These are phyloP conservation scores for Sanghuangporus baumii DNA, from an alignment of 1,284 basidiomycete species.

Conservation along the genomic window DNA sequence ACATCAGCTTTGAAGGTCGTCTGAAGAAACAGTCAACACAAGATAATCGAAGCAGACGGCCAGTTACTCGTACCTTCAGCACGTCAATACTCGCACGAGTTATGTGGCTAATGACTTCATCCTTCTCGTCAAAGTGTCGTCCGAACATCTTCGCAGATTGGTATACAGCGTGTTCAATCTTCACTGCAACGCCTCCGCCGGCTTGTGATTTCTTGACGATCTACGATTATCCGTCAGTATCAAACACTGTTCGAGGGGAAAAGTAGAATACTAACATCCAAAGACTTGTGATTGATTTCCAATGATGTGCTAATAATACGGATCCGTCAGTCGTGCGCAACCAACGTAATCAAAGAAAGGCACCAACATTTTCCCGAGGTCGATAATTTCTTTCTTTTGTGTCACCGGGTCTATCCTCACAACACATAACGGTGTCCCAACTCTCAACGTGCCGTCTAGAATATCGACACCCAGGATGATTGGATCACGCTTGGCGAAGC, in stretches of 20 bases:
- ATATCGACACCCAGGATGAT: constrained; percentile 98
- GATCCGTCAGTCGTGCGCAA: neutral
- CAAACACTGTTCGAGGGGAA: constrained; percentile 15
- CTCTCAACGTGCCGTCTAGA: constrained; percentile 86
- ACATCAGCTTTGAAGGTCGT: constrained; percentile 88
- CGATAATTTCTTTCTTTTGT: constrained; percentile 87
- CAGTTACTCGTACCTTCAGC: constrained; percentile 59
- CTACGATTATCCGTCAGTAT: constrained; percentile 38
- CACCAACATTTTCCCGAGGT: constrained; percentile 90
- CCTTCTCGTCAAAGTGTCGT: constrained; percentile 93
- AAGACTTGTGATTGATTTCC: constrained; percentile 89
- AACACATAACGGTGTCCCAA: constrained; percentile 95
- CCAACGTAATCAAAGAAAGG: neutral
- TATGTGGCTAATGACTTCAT: constrained; percentile 89
- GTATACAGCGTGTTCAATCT: constrained; percentile 97
- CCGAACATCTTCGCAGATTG: constrained; percentile 95
- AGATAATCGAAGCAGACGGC: neutral
- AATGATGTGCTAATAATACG: constrained; percentile 69
- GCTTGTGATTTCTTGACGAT: constrained; percentile 91
- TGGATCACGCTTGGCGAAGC: constrained; percentile 95
- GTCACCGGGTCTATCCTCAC: constrained; percentile 85
- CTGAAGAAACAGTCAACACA: constrained; percentile 34
- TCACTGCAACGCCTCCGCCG: constrained; percentile 95
- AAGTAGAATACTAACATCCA: constrained; percentile 47
- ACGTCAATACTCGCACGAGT: constrained; percentile 93